phyloP scores from a whole-genome alignment of 2,329 filamentous ascomycete species.

The Trichoderma lentiforme region DNA sequence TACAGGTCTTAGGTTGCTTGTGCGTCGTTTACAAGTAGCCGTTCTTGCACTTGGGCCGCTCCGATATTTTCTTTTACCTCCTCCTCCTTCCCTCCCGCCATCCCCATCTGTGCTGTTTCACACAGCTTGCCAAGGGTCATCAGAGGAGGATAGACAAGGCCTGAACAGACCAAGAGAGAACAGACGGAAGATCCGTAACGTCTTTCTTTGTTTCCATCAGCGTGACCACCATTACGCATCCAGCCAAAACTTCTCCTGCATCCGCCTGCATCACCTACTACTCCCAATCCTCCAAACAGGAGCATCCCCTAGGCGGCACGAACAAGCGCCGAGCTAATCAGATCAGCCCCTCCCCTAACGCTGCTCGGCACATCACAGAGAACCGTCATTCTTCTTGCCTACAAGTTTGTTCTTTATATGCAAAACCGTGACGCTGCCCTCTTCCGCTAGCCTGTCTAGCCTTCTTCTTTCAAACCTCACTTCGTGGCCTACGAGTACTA shows the following conservation, averaged over 20 bases:
- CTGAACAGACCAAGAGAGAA: background rate
- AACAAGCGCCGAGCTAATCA: conserved; percentile 31
- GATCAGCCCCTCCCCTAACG: conserved; percentile 27
- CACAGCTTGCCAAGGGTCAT: background rate
- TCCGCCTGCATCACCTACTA: conserved; percentile 15
- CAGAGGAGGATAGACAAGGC: background rate
- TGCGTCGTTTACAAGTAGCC: conserved; percentile 9
- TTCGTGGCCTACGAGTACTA: conserved; percentile 18
- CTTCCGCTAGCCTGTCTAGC: conserved; percentile 19
- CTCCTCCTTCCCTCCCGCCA: conserved; percentile 3
- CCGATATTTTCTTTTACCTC: conserved; percentile 5
- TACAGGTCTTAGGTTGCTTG: background rate
- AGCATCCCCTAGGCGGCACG: conserved; percentile 11
- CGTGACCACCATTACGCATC: conserved; percentile 8
- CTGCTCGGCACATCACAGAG: conserved; percentile 21
- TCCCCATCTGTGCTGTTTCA: background rate
- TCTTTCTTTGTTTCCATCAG: background rate
- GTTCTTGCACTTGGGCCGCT: conserved; percentile 2
- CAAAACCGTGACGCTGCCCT: conserved; percentile 19
- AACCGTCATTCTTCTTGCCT: conserved; percentile 8
- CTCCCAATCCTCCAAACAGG: conserved; percentile 9
- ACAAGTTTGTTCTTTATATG: conserved; percentile 10
- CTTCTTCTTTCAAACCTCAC: conserved; percentile 23
- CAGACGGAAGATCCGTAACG: background rate
- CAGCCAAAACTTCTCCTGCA: conserved; percentile 17